phyloP scores from a whole-genome alignment of 495 filamentous ascomycete genomes.

The Aspergillus bridgeri region DNA sequence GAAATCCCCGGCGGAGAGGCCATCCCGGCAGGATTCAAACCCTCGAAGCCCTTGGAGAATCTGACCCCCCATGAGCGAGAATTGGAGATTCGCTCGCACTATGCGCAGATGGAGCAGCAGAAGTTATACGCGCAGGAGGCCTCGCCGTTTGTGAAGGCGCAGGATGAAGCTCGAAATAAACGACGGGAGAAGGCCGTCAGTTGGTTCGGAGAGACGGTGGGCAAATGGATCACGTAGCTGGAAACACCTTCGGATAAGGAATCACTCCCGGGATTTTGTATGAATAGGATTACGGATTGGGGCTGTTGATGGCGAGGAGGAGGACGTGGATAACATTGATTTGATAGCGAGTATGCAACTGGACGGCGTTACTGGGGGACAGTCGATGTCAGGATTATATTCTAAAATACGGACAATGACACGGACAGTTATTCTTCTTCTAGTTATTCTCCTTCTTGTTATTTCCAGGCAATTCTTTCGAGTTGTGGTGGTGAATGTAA shows the following conservation, averaged over 20 bases:
- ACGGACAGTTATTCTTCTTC: too few relatives aligned
- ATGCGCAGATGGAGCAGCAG: constrained; percentile 57
- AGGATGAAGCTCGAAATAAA: constrained; percentile 54
- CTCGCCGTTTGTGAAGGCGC: constrained; percentile 51
- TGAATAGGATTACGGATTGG: too few relatives aligned
- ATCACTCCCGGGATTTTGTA: too few relatives aligned
- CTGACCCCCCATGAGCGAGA: constrained; percentile 60
- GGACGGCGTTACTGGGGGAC: background rate
- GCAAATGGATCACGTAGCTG: constrained; percentile 39
- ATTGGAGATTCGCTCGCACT: constrained; percentile 61
- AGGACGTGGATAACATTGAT: too few relatives aligned
- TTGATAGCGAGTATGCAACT: background rate
- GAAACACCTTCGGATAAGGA: background rate
- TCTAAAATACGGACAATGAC: too few relatives aligned
- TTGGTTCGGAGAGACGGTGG: constrained; percentile 51
- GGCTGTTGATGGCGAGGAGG: background rate
- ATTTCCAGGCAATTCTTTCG: too few relatives aligned
- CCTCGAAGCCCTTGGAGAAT: constrained; percentile 54
- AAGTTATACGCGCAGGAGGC: constrained; percentile 52
- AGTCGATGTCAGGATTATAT: background rate
- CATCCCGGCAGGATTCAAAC: constrained; percentile 34
- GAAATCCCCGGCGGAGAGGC: constrained; percentile 37
- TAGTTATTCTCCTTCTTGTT: too few relatives aligned
- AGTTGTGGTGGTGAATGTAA: too few relatives aligned
- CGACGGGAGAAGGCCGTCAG: constrained; percentile 56